Evolutionary conservation across 169 alveolate species (phyloP), one percentile per base, ranked within the genome.

Genomic region (Cryptosporidium parvum): DNA sequence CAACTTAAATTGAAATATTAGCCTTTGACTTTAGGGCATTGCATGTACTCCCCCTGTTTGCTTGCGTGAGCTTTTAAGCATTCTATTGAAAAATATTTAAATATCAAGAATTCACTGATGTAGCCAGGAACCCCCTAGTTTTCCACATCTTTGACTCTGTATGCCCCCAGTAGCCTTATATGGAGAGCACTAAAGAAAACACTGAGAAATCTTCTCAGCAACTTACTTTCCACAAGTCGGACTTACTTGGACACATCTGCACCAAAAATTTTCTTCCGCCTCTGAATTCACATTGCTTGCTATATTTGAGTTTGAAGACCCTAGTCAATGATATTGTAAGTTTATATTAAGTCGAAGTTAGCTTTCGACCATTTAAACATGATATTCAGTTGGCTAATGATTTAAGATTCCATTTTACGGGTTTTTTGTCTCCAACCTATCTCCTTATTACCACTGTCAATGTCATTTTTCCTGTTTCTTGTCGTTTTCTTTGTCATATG

Each of bases 351-450:
- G 48, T 65, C 16, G 51, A 29, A 35, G 72, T 33, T 10, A 26
- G 6, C 33, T 33, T 65, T 37, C 23, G 21, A n/a, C 48, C 44
- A 0, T 33, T 29, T 26, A 26, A 29, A 35, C 53, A 65, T 33
- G 72, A 65, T 65, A 65, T 65, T 65, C 72, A 35, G 10, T 65
- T 65, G 42, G 29, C 48, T 37, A 65, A 10, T n/a, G 72, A 31
- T 33, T 65, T 33, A 35, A 37, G 23, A 48, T 56, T 56, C 35
- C 67, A 26, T 56, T 56, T n/a, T 56, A 56, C 67, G 18, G 67
- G 3, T 7, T 26, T 26, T 26, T n/a, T 56, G 67, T 56, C 35
- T 23, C 29, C 26, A 9, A 23, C 35, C 35, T 10, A 56, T 56
- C 7, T 56, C 35, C 67, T 56, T 56, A 16, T 56, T 8, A 4